Evolutionary conservation across 768 basidiomycete species (phyloP).

Genomic region (Paxillus ammoniavirescens): DNA sequence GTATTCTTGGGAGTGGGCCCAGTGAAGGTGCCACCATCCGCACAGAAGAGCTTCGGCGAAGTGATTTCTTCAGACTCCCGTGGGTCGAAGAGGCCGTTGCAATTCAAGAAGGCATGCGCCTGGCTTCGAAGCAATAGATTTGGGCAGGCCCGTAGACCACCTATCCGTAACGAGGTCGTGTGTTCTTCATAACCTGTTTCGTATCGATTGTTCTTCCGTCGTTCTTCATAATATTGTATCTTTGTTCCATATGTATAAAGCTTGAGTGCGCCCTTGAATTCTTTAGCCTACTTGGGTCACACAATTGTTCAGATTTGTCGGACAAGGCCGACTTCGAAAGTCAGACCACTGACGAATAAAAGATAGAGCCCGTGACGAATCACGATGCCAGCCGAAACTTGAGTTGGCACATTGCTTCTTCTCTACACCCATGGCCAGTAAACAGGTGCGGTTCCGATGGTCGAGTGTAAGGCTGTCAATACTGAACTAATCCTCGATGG

Average conservation of each 20-base stretch:
- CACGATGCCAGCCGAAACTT: background rate
- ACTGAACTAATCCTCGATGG: background rate
- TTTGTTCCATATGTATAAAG: background rate
- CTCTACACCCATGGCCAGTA: constrained; percentile 55
- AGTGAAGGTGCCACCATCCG: constrained; percentile 75
- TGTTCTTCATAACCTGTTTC: constrained; percentile 3
- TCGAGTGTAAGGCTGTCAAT: background rate
- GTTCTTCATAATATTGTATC: background rate
- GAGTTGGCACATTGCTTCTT: background rate
- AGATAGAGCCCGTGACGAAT: constrained; percentile 5
- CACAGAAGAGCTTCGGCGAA: constrained; percentile 85
- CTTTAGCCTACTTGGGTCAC: background rate
- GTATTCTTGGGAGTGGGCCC: constrained; percentile 83
- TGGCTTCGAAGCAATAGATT: constrained; percentile 50
- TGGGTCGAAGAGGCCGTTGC: constrained; percentile 92
- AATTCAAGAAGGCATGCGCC: constrained; percentile 76
- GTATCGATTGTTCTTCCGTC: background rate
- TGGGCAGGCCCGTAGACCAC: background rate
- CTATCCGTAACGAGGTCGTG: background rate
- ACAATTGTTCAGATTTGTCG: constrained; percentile 6
- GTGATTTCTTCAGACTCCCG: constrained; percentile 87
- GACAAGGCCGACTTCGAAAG: constrained; percentile 11
- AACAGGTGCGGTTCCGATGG: constrained; percentile 45
- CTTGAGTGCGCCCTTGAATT: background rate
- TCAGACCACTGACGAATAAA: constrained; percentile 17